Evolutionary conservation across 75 land plant species (phyloP), one percentile per base, ranked within the genome.

Genomic region (Larix kaempferi): DNA sequence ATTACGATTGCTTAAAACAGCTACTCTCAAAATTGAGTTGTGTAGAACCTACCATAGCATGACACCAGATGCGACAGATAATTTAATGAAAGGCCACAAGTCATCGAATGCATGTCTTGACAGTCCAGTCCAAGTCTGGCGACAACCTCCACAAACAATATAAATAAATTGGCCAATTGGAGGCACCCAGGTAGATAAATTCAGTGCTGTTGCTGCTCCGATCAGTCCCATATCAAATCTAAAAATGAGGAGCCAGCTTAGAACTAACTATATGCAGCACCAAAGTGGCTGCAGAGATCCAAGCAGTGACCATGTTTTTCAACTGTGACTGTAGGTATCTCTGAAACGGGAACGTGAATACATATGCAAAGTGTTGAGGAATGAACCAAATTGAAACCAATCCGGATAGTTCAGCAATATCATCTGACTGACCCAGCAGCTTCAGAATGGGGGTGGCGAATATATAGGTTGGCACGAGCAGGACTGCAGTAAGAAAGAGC

Each of bases 281-380:
- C 3, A 88, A 59, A 2, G 75, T 74, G 12, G 72, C 21, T 21
- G 63, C 77, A 11, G 79, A 56, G 33, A 79, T 27, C 78, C 82
- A 80, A 14, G 87, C 89, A 27, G 76, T 71, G 14, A 83, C 79
- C 14, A 26, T 23, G 35, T 75, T 77, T 78, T 82, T 87, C 39
- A 80, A 54, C 74, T 90, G 92, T 22, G 83, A 76, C 58, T 82
- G 88, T 7, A 90, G 65, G 74, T 88, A 88, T 73, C 83, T 73
- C 21, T 75, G 78, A 17, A 84, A 74, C 2, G 90, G 80, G 52
- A 82, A 81, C 23, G 69, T n/a, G 63, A 82, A 67, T 29, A 74
- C 82, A 29, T 79, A 78, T 76, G 88, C 64, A 33, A 88, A 80
- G 59, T 80, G 78, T 13, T 75, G 58, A 0, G 90, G 90, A 62